Base-by-base conservation (phyloP, 2,329 filamentous ascomycete species). In the Venturiaceae sp. region DNA sequence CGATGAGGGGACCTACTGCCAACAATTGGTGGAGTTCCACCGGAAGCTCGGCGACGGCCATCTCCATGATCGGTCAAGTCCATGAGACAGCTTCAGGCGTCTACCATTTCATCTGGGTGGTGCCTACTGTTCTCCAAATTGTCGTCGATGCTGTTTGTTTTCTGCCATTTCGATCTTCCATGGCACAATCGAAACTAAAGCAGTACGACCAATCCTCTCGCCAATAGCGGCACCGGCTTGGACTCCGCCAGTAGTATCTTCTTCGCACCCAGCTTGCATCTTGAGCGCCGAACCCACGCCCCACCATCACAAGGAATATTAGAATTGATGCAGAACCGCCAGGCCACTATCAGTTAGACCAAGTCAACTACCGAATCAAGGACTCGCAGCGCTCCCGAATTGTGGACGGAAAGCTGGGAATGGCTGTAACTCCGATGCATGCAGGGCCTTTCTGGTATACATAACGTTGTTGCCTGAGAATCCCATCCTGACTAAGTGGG, bases 241-340 rank as follows among this genome's bases (percentile, higher is more conserved):
- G 23, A 16, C 26, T n/a, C 44, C 44, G 44, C 44, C 44, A 30
- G 44, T 50, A 50, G 44, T 28, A 50, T 50, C 23, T 7, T 50
- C 44, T 16, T 50, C 44, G 44, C 44, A 30, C 30, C 44, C 44
- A 50, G 44, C 23, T n/a, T 30, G 44, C 44, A 50, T 30, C 44
- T 30, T n/a, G 23, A 50, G 44, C 44, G 13, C 26, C 26, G 26
- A n/a, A 30, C 16, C 26, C 19, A n/a, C 44, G 44, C 26, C 5
- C 44, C 44, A 50, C 26, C 44, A 50, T 50, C 44, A 50, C 44
- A 50, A 50, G 44, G 44, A 50, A 50, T 50, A n/a, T 50, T 30
- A 30, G 44, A 50, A 50, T 50, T n/a, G 26, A 50, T 50, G 44
- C 44, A 50, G 44, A 50, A 50, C 13, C 44, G 44, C 44, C 44